These are phyloP conservation scores for Rhynchospora pubera DNA, from an alignment of 176 grass and related monocot genomes.

Conservation along the genomic window DNA sequence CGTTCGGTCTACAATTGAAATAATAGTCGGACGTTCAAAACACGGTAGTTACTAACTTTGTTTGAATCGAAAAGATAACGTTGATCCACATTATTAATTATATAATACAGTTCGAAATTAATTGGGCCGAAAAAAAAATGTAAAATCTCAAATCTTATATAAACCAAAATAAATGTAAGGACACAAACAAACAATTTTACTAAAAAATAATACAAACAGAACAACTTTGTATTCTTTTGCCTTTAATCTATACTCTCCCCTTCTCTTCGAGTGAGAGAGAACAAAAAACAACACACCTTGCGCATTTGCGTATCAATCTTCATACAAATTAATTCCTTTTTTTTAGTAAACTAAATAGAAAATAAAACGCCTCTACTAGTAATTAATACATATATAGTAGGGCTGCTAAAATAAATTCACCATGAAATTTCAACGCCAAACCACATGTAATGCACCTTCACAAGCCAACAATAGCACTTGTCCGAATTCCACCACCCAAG, in stretches of 20 bases:
- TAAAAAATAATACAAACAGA: slow-evolving; percentile 12
- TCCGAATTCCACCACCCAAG: neutral
- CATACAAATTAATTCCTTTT: neutral
- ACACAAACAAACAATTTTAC: neutral
- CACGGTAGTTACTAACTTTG: too few relatives aligned
- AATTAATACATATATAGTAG: slow-evolving; percentile 10
- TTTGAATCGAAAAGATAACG: too few relatives aligned
- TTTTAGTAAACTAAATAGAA: neutral
- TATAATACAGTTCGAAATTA: too few relatives aligned
- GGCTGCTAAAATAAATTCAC: neutral
- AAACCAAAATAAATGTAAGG: neutral
- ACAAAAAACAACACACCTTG: neutral
- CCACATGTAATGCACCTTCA: neutral
- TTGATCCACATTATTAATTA: too few relatives aligned
- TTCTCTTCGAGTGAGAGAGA: slow-evolving; percentile 1
- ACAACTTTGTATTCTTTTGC: slow-evolving; percentile 3
- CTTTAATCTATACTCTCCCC: neutral
- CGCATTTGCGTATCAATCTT: neutral
- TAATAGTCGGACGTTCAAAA: too few relatives aligned
- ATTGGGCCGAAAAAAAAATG: too few relatives aligned
- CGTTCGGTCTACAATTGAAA: too few relatives aligned
- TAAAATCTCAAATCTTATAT: neutral
- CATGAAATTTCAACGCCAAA: neutral
- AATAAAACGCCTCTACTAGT: slow-evolving; percentile 13
- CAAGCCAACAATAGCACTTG: neutral